Conservation (phyloP, 1,284 basidiomycete genomes). For the Neonothopanus nambi region DNA sequence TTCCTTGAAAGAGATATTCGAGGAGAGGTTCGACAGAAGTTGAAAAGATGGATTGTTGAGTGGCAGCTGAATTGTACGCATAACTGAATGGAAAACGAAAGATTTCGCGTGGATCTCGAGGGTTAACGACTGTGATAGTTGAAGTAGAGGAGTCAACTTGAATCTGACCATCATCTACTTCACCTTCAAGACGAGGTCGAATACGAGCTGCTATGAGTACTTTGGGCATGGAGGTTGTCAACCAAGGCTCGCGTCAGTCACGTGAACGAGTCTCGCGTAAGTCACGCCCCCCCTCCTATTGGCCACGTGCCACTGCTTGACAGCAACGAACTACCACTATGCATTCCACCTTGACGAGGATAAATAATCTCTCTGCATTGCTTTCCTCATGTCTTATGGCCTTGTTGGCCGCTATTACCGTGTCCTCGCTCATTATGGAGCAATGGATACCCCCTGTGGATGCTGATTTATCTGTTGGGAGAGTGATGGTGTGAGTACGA, state of each 20-base stretch:
- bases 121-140: constrained; percentile 61
- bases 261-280: too few species aligned
- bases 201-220: constrained; percentile 63
- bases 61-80: neutral
- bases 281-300: too few species aligned
- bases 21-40: constrained; percentile 71
- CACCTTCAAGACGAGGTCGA: constrained; percentile 58
- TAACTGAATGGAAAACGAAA: constrained; percentile 66
- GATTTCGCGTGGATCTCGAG: constrained; percentile 59
- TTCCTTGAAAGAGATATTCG: constrained; percentile 66
- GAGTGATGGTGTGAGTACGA: neutral
- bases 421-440: constrained; percentile 68
- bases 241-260: too few species aligned
- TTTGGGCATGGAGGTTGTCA: too few species aligned
- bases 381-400: constrained; percentile 79
- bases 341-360: constrained; percentile 67
- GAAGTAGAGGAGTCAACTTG: constrained; percentile 33
- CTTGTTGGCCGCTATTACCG: constrained; percentile 71
- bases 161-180: constrained; percentile 63
- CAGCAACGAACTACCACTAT: constrained; percentile 33
- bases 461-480: constrained; percentile 14
- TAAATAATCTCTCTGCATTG: constrained; percentile 74
- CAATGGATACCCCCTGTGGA: constrained; percentile 58
- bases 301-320: too few species aligned
- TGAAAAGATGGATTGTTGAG: constrained; percentile 68